phyloP scores from a whole-genome alignment of 2,329 filamentous ascomycete genomes.

The Botrytis deweyae region DNA sequence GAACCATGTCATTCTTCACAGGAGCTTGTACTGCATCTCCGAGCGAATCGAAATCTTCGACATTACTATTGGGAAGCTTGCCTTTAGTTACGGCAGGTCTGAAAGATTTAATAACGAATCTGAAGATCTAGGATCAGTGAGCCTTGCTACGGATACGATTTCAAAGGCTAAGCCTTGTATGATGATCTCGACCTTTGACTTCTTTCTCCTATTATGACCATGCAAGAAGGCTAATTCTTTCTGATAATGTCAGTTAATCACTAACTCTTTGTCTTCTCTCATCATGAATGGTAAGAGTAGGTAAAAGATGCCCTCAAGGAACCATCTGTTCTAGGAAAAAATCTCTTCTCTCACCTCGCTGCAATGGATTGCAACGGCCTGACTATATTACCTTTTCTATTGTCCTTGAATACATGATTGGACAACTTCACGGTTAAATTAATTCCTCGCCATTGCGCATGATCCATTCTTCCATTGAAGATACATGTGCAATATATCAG shows the following conservation, averaged over 20 bases:
- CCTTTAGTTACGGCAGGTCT: background rate
- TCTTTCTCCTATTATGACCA: too few relatives aligned
- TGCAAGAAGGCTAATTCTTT: background rate
- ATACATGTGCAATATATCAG: background rate
- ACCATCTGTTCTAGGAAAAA: background rate
- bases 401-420: too few relatives aligned
- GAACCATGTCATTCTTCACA: background rate
- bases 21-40: background rate
- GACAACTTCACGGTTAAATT: background rate
- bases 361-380: too few relatives aligned
- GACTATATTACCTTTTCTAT: rapidly evolving
- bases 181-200: background rate
- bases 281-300: background rate
- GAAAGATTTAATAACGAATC: background rate
- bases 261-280: background rate
- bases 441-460: background rate
- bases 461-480: background rate
- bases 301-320: too few relatives aligned
- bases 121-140: background rate
- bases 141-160: background rate
- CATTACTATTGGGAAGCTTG: background rate
- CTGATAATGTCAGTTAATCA: background rate
- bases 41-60: background rate
- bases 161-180: background rate
- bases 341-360: background rate